Evolutionary conservation across 176 grass and related monocot species (phyloP).

Genomic region (Dactylis glomerata): DNA sequence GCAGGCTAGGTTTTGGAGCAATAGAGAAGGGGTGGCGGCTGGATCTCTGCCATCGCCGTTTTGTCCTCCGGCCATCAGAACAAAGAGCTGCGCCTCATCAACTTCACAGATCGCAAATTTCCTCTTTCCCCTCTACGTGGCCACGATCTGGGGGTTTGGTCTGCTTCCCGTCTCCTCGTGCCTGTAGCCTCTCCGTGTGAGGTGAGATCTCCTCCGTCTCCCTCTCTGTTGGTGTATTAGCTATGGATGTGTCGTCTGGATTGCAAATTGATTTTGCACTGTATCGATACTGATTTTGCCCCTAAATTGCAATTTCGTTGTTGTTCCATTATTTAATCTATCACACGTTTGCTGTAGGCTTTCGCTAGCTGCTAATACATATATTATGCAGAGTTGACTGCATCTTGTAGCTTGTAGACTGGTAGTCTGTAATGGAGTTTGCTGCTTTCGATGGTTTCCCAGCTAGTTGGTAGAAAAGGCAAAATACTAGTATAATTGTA

Average conservation of each 20-base stretch:
- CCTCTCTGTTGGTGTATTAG: neutral
- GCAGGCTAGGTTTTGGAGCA: no score
- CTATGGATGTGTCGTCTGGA: neutral
- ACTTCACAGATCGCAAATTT: no score
- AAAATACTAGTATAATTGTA: no score
- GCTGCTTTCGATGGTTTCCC: conserved; percentile 46
- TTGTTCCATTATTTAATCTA: neutral
- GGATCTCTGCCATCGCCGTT: no score
- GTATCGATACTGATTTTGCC: neutral
- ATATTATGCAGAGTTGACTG: neutral
- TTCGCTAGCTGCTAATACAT: neutral
- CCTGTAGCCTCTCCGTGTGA: no score
- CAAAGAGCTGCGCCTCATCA: no score
- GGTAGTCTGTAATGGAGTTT: neutral
- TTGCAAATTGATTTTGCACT: neutral
- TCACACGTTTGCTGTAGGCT: neutral
- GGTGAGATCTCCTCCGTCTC: no score
- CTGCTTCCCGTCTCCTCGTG: no score
- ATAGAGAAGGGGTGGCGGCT: no score
- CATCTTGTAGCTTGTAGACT: neutral
- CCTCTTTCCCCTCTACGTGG: no score
- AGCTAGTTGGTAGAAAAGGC: conserved; percentile 73
- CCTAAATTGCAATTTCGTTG: neutral
- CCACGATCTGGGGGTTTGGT: no score
- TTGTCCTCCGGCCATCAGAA: no score